These are phyloP conservation scores for Inonotus obliquus DNA, from an alignment of 1,284 basidiomycete species.

Conservation along the genomic window DNA sequence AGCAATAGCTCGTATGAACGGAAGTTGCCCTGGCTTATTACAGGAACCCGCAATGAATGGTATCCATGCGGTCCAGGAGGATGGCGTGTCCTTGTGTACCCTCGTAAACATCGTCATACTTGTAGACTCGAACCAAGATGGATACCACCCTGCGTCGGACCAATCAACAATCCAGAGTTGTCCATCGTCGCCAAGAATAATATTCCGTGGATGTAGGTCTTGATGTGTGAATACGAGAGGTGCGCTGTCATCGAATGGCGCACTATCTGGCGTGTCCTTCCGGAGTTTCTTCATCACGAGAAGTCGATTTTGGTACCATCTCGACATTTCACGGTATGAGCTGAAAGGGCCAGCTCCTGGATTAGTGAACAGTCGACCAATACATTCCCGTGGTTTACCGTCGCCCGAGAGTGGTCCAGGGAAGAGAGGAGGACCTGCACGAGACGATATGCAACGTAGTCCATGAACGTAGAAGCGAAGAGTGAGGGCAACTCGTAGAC, in stretches of 20 bases:
- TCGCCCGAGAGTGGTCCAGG: background rate
- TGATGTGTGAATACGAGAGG: conserved; percentile 29
- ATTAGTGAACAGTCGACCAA: background rate
- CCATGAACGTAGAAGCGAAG: background rate
- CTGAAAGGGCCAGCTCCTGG: background rate
- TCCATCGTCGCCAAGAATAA: conserved; percentile 27
- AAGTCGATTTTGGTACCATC: background rate
- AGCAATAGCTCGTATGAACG: background rate
- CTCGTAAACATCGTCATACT: background rate
- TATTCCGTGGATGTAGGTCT: conserved; percentile 26
- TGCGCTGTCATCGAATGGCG: conserved; percentile 23
- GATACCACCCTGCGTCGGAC: conserved; percentile 28
- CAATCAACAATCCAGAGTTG: conserved; percentile 30
- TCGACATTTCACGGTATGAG: background rate
- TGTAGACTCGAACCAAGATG: conserved; percentile 27
- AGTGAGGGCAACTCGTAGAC: background rate
- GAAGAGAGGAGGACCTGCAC: background rate
- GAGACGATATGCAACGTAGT: background rate
- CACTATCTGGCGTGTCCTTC: background rate
- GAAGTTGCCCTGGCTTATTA: background rate
- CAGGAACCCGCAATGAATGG: background rate
- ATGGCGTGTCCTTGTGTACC: background rate
- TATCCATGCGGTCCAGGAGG: background rate
- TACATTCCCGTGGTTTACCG: background rate
- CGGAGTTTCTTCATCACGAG: background rate